These are phyloP conservation scores for Saccharomyces hybrid DNA, from an alignment of 1,139 yeast species.

Conservation along the genomic window DNA sequence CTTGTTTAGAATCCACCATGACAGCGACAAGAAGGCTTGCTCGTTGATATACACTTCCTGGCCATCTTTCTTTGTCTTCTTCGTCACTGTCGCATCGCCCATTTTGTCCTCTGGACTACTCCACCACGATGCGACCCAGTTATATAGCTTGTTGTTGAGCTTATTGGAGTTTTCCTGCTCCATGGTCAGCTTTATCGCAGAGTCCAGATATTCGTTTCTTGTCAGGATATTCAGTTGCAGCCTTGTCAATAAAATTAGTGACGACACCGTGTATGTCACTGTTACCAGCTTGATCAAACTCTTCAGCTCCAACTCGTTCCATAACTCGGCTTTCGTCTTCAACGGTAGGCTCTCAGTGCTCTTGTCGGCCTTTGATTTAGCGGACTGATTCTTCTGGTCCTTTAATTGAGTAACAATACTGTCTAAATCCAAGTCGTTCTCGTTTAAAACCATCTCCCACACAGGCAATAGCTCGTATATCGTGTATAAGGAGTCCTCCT, in stretches of 20 bases:
- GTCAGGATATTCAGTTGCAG: slow-evolving; percentile 84
- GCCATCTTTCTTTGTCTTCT: slow-evolving; percentile 16
- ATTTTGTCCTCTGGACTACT: not conserved
- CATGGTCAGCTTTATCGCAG: slow-evolving; percentile 61
- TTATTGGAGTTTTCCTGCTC: slow-evolving; percentile 9
- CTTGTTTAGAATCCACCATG: slow-evolving; percentile 90
- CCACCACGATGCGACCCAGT: slow-evolving; percentile 1
- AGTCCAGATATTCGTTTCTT: slow-evolving; percentile 72
- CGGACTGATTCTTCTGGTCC: slow-evolving; percentile 20
- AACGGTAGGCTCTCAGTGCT: slow-evolving; percentile 1
- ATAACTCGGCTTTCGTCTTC: slow-evolving; percentile 62
- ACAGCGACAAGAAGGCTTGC: slow-evolving; percentile 75
- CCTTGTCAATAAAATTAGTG: slow-evolving; percentile 68
- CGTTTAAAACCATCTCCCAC: slow-evolving; percentile 38
- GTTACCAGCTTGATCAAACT: slow-evolving; percentile 71
- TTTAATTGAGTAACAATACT: slow-evolving; percentile 21
- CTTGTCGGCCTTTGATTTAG: slow-evolving; percentile 14
- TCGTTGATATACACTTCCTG: slow-evolving; percentile 40
- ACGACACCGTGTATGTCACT: slow-evolving; percentile 58
- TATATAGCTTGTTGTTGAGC: not conserved
- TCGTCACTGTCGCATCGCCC: slow-evolving; percentile 8
- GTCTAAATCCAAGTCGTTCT: slow-evolving; percentile 25
- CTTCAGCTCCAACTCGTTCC: slow-evolving; percentile 74
- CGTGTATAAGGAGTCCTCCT: slow-evolving; percentile 81
- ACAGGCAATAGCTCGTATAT: slow-evolving; percentile 78